These are phyloP conservation scores for Gremmenia infestans DNA, from an alignment of 2,329 filamentous ascomycete species.

Conservation along the genomic window DNA sequence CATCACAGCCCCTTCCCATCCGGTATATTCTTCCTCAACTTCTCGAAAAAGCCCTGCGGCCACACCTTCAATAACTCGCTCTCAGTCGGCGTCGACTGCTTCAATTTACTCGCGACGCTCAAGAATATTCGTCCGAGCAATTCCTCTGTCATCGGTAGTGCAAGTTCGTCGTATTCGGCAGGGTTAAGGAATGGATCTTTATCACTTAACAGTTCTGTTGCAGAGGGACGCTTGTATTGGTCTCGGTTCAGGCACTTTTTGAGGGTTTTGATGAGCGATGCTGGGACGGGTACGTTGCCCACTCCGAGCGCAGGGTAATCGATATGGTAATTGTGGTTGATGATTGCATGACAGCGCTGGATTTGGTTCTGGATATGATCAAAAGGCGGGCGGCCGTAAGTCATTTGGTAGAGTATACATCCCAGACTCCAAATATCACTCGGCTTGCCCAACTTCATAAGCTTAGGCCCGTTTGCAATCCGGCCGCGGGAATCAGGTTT, in stretches of 20 bases:
- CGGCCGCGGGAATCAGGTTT: conserved; percentile 33
- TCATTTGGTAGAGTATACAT: conserved; percentile 97
- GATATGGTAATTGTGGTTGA: conserved; percentile 70
- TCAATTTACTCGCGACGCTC: conserved; percentile 55
- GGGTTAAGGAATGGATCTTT: conserved; percentile 62
- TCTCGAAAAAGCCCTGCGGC: conserved; percentile 58
- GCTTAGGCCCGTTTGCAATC: conserved; percentile 49
- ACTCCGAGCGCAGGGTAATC: conserved; percentile 66
- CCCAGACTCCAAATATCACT: conserved; percentile 95
- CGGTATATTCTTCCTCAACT: conserved; percentile 37
- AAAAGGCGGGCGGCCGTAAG: conserved; percentile 94
- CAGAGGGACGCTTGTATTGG: conserved; percentile 57
- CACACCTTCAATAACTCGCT: conserved; percentile 50
- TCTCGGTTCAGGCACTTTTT: conserved; percentile 59
- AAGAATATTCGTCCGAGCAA: conserved; percentile 57
- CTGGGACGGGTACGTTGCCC: conserved; percentile 57
- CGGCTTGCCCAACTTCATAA: conserved; percentile 94
- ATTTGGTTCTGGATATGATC: conserved; percentile 86
- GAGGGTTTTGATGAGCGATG: conserved; percentile 56
- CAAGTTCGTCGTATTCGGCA: conserved; percentile 46
- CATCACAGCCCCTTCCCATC: conserved; percentile 20
- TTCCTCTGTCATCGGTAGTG: conserved; percentile 58
- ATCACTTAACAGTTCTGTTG: conserved; percentile 54
- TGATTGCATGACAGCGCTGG: conserved; percentile 80
- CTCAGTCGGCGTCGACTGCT: conserved; percentile 54